Evolutionary conservation across 2,329 filamentous ascomycete species (phyloP).

Genomic region (Taxawa tesnikishii): DNA sequence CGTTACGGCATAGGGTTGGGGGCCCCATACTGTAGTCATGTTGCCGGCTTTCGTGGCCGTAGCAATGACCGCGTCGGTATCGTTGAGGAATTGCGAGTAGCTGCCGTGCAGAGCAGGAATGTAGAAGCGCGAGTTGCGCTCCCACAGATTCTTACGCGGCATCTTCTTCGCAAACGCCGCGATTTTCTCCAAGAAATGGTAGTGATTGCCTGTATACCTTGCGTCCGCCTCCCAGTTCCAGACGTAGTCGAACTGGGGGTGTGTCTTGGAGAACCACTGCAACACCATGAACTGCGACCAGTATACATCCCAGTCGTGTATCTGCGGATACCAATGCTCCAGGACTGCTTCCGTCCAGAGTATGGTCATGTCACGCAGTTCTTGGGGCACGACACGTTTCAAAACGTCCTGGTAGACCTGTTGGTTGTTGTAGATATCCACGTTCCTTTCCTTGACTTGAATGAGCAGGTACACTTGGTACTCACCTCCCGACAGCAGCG

Average conservation of each 20-base stretch:
- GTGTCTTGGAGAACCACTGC: conserved; percentile 62
- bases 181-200: conserved; percentile 61
- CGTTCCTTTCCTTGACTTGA: conserved; percentile 39
- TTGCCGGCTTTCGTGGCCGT: conserved; percentile 23
- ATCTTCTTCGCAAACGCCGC: conserved; percentile 39
- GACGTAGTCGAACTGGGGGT: conserved; percentile 67
- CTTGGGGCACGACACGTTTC: conserved; percentile 50
- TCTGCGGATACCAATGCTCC: conserved; percentile 35
- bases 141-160: conserved; percentile 47
- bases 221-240: conserved; percentile 84
- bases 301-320: conserved; percentile 36
- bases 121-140: conserved; percentile 45
- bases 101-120: conserved; percentile 39
- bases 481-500: conserved; percentile 33
- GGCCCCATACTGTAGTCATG: conserved; percentile 67
- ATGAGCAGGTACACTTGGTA: conserved; percentile 37
- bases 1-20: conserved; percentile 54
- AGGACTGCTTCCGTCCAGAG: conserved; percentile 56
- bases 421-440: conserved; percentile 47
- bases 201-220: conserved; percentile 68
- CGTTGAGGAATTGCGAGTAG: conserved; percentile 32
- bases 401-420: conserved; percentile 49
- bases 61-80: conserved; percentile 28
- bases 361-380: conserved; percentile 59
- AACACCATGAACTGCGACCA: conserved; percentile 57